Percentiles rank a stretch among this genome's conserved stretches.
These are phyloP conservation scores for Scenedesmus sp. DNA, from an alignment of 163 green algal species.

Conservation along the genomic window DNA sequence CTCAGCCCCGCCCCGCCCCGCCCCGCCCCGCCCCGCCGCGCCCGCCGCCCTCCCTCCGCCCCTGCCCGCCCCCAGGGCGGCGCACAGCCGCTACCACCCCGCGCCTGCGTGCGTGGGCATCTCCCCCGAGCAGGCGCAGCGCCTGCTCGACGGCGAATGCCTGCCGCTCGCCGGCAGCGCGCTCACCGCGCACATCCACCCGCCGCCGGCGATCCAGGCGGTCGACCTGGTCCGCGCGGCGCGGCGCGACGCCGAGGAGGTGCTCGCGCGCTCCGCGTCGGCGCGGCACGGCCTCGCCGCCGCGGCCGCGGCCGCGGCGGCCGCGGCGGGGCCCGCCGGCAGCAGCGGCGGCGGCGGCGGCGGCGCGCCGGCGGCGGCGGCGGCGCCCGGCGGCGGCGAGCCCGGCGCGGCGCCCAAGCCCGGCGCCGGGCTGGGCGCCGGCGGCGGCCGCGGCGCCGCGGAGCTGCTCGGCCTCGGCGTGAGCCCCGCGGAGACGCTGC, in stretches of 20 bases:
- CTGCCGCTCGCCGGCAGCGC: conserved; percentile 19
- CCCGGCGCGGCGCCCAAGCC: background rate
- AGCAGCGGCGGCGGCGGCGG: background rate
- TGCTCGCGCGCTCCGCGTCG: background rate
- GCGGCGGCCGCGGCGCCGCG: background rate
- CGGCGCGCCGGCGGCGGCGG: conserved; percentile 1
- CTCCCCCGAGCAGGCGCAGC: conserved; percentile 25
- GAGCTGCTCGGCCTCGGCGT: background rate
- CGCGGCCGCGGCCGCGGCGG: background rate
- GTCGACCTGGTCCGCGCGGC: conserved; percentile 5
- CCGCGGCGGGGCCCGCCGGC: background rate
- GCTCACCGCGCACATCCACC: conserved; percentile 24
- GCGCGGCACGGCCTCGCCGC: background rate
- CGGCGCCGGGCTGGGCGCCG: background rate
- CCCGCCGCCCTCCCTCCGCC: background rate
- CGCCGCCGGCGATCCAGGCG: conserved; percentile 2
- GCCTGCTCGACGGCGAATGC: conserved; percentile 32
- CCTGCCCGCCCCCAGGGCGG: background rate
- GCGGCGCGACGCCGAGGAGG: background rate
- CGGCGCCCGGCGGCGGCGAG: background rate
- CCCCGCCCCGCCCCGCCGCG: background rate
- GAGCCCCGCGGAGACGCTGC: conserved; percentile 14
- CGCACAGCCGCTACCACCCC: conserved; percentile 1
- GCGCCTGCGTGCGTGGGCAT: conserved; percentile 18
- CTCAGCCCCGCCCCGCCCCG: too few relatives aligned